Evolutionary conservation across 1,284 basidiomycete genomes (phyloP).

Genomic region (Ganoderma boninense): DNA sequence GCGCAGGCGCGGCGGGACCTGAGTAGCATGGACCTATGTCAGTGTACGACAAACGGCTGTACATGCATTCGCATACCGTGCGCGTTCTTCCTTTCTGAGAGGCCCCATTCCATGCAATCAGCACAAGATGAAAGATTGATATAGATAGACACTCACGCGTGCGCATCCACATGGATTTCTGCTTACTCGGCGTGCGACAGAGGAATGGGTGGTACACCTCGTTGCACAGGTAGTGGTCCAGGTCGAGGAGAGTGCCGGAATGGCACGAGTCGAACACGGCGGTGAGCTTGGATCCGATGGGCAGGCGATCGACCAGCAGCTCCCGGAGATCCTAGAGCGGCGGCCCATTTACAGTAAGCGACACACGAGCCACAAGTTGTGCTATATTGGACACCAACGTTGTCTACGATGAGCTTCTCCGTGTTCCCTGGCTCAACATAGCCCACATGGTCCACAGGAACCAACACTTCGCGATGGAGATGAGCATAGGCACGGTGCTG

Average conservation of each 20-base stretch:
- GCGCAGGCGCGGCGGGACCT: not conserved
- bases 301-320: slow-evolving; percentile 50
- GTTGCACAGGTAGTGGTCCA: slow-evolving; percentile 56
- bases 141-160: slow-evolving; percentile 19
- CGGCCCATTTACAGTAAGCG: too few species aligned
- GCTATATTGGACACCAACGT: too few species aligned
- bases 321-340: slow-evolving; percentile 47
- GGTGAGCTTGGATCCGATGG: slow-evolving; percentile 49
- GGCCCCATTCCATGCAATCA: not conserved
- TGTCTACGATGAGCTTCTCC: too few species aligned
- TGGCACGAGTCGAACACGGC: slow-evolving; percentile 60
- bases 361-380: too few species aligned
- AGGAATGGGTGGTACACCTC: slow-evolving; percentile 55
- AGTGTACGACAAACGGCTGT: not conserved
- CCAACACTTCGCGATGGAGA: not conserved
- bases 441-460: slow-evolving; percentile 1
- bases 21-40: not conserved
- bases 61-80: slow-evolving; percentile 4
- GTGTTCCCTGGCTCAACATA: too few species aligned
- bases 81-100: slow-evolving; percentile 28
- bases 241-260: slow-evolving; percentile 55
- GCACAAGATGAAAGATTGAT: not conserved
- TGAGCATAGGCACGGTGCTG: not conserved
- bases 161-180: slow-evolving; percentile 20
- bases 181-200: slow-evolving; percentile 49